A percentile compares a stretch with the other conserved stretches of the same genome.
These are phyloP conservation scores for Ascodesmis nigricans DNA, from an alignment of 495 filamentous ascomycete genomes.

Conservation along the genomic window DNA sequence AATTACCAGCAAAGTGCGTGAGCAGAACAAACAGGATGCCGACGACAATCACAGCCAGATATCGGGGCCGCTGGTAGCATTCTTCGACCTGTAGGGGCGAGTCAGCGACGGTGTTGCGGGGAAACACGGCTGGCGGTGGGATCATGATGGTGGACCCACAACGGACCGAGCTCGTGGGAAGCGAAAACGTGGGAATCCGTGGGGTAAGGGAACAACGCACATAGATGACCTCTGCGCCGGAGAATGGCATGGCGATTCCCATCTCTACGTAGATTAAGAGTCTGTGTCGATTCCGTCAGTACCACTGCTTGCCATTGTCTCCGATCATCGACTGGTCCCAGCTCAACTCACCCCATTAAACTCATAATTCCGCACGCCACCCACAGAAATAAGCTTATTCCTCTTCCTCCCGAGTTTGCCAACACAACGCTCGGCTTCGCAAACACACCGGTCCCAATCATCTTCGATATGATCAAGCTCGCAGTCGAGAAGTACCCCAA, in stretches of 20 bases:
- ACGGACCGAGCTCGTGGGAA: too few species aligned
- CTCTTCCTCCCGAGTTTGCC: slow-evolving; percentile 12
- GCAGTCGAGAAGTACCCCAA: slow-evolving; percentile 19
- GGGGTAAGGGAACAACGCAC: slow-evolving; percentile 3
- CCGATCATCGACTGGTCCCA: neutral
- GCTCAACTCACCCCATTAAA: slow-evolving; percentile 14
- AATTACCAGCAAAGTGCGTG: slow-evolving; percentile 15
- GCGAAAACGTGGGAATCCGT: too few species aligned
- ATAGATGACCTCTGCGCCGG: slow-evolving; percentile 18
- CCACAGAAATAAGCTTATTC: slow-evolving; percentile 16
- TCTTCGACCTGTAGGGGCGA: slow-evolving; percentile 13
- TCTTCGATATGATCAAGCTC: slow-evolving; percentile 19
- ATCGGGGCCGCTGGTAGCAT: slow-evolving; percentile 11
- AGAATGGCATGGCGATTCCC: slow-evolving; percentile 16
- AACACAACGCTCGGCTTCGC: slow-evolving; percentile 14
- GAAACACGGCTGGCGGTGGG: neutral
- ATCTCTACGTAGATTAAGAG: slow-evolving; percentile 18
- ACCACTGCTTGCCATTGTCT: neutral
- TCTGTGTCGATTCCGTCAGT: slow-evolving; percentile 2
- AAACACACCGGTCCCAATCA: slow-evolving; percentile 22
- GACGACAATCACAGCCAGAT: slow-evolving; percentile 15
- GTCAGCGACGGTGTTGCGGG: too few species aligned
- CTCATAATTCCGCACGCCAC: slow-evolving; percentile 20
- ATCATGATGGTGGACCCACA: too few species aligned
- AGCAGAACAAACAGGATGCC: slow-evolving; percentile 14